Conservation (phyloP, 164 flowering plant genomes). For the Magnolia kwangsiensis region DNA sequence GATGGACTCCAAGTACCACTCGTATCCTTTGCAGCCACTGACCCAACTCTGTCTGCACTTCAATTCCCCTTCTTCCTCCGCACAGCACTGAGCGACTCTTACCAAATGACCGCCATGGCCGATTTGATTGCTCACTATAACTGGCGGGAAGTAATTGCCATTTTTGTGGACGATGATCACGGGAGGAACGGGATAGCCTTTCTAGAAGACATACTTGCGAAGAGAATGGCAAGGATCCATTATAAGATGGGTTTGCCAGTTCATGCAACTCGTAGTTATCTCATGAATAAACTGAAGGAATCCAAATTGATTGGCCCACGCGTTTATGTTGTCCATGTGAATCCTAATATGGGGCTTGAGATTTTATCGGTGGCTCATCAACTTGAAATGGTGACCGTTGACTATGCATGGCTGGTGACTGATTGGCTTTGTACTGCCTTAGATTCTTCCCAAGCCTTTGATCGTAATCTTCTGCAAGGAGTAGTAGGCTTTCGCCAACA, state of each 20-base stretch:
- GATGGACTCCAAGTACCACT: constrained; percentile 74
- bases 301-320: constrained; percentile 50
- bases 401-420: constrained; percentile 75
- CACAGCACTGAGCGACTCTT: constrained; percentile 51
- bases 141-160: constrained; percentile 63
- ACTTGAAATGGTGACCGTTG: constrained; percentile 56
- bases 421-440: constrained; percentile 71
- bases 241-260: constrained; percentile 43
- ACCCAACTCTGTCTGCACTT: constrained; percentile 75
- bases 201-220: constrained; percentile 53
- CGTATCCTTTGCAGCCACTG: constrained; percentile 75
- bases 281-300: constrained; percentile 33
- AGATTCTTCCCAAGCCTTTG: constrained; percentile 37
- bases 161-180: constrained; percentile 64
- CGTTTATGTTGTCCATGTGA: constrained; percentile 68
- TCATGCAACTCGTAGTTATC: constrained; percentile 19
- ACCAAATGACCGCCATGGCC: constrained; percentile 81
- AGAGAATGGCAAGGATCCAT: constrained; percentile 31
- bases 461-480: constrained; percentile 38
- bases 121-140: constrained; percentile 48
- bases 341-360: constrained; percentile 45
- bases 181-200: constrained; percentile 67
- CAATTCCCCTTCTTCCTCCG: constrained; percentile 73
- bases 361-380: constrained; percentile 48
- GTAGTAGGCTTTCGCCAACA: constrained; percentile 61